phyloP scores from a whole-genome alignment of 768 basidiomycete genomes.

The Xerocomus potaroensis region DNA sequence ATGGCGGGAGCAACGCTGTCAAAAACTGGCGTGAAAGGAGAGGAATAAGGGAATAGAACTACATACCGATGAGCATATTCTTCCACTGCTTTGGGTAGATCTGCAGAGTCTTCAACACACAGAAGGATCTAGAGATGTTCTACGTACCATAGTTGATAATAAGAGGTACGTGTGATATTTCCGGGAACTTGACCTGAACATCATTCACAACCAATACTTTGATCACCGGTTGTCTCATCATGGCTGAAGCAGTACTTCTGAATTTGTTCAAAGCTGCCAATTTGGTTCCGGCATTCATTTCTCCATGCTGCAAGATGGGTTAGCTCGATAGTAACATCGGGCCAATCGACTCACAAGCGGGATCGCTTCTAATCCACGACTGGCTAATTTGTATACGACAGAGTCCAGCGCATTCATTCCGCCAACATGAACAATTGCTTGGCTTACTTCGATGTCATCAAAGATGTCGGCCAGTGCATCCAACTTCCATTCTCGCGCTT shows the following conservation, averaged over 20 bases:
- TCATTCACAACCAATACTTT: conserved; percentile 92
- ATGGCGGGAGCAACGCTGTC: conserved; percentile 80
- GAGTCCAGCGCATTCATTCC: conserved; percentile 83
- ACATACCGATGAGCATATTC: conserved; percentile 91
- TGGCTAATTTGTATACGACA: conserved; percentile 86
- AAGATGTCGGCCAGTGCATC: conserved; percentile 88
- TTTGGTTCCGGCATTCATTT: conserved; percentile 84
- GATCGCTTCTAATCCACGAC: conserved; percentile 80
- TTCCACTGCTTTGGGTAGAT: conserved; percentile 92
- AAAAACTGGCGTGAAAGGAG: conserved; percentile 8
- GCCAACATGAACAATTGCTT: conserved; percentile 85
- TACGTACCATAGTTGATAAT: conserved; percentile 88
- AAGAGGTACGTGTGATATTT: conserved; percentile 85
- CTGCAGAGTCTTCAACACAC: conserved; percentile 36
- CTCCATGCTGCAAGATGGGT: conserved; percentile 63
- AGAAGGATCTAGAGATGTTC: neutral
- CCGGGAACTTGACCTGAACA: conserved; percentile 85
- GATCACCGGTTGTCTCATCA: conserved; percentile 61
- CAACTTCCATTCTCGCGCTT: conserved; percentile 92
- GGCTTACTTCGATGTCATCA: conserved; percentile 77
- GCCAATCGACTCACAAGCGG: conserved; percentile 63
- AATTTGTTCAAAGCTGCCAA: conserved; percentile 83
- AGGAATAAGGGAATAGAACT: neutral
- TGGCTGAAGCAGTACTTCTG: conserved; percentile 48
- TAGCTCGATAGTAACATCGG: conserved; percentile 5